A percentile compares a stretch with the other conserved stretches of the same genome.
Evolutionary conservation across 805 yeast species (phyloP).

Genomic region (Candida tibetensis): DNA sequence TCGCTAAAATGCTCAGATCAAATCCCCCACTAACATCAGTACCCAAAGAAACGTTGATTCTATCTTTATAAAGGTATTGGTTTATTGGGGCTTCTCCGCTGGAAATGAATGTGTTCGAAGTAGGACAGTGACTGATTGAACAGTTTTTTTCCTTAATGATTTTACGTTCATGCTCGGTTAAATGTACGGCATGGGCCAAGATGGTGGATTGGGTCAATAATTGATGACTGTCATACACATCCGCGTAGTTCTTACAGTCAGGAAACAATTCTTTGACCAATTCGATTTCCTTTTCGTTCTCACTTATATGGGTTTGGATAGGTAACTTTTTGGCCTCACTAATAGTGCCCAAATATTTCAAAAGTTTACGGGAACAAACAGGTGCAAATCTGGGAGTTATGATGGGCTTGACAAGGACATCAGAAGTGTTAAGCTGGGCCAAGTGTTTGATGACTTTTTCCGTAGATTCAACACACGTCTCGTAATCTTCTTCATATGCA

Average conservation of each 20-base stretch:
- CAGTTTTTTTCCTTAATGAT: slow-evolving; percentile 52
- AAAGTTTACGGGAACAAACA: slow-evolving; percentile 63
- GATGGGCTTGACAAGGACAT: slow-evolving; percentile 61
- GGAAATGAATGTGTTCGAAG: slow-evolving; percentile 81
- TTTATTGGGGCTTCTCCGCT: slow-evolving; percentile 88
- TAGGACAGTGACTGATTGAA: slow-evolving; percentile 92
- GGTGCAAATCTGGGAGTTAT: slow-evolving; percentile 95
- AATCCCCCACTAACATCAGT: slow-evolving; percentile 45
- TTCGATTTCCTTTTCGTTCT: slow-evolving; percentile 69
- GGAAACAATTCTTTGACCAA: slow-evolving; percentile 77
- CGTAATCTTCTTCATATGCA: slow-evolving; percentile 60
- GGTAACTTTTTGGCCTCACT: slow-evolving; percentile 52
- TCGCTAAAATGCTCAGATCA: slow-evolving; percentile 37
- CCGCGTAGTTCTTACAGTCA: slow-evolving; percentile 62
- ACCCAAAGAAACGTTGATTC: slow-evolving; percentile 70
- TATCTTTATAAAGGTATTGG: slow-evolving; percentile 55
- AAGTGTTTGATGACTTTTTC: slow-evolving; percentile 57
- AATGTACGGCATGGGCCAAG: slow-evolving; percentile 86
- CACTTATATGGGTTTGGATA: slow-evolving; percentile 89
- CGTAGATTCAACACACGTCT: slow-evolving; percentile 55
- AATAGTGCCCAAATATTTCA: slow-evolving; percentile 61
- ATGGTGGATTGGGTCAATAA: slow-evolving; percentile 66
- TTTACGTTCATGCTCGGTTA: slow-evolving; percentile 60
- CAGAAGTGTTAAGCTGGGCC: slow-evolving; percentile 49
- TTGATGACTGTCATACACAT: slow-evolving; percentile 66